Evolutionary conservation across 2,329 filamentous ascomycete species (phyloP), one percentile per base, ranked within the genome.

Genomic region (Arthrobotrys sphaeroides): DNA sequence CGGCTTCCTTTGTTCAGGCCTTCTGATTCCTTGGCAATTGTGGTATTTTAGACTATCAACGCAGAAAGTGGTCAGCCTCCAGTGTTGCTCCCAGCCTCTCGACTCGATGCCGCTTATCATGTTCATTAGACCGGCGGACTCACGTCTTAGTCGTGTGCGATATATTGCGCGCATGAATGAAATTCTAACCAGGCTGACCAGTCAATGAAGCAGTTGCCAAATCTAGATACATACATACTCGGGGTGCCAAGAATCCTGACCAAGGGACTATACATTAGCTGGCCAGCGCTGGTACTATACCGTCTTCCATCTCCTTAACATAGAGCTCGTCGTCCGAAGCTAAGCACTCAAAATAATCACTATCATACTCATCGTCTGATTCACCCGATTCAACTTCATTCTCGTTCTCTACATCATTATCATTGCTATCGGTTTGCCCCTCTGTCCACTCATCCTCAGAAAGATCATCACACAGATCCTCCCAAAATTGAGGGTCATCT

Each of bases 1-100:
- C 31, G 31, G 51, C 5, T 36, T 20, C 28, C 51, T 31, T 31
- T 10, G 31, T 33, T 53, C 43, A 31, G 33, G 16, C n/a, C 47
- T 33, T 7, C 49, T 55, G 49, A 55, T 55, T 22, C 16, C 49
- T 55, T 38, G 49, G 49, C 28, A 36, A 16, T 22, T 55, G 49
- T 55, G 49, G 49, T 24, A 55, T 55, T 55, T 55, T 36, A n/a
- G 13, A 5, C 16, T 6, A 18, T 7, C 40, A 43, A 43, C 40
- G n/a, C 40, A 22, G 12, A 43, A 33, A n/a, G n/a, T n/a, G n/a
- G n/a, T n/a, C n/a, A n/a, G n/a, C n/a, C n/a, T n/a, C n/a, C n/a
- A n/a, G n/a, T n/a, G n/a, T n/a, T n/a, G n/a, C n/a, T n/a, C n/a
- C n/a, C n/a, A n/a, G n/a, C n/a, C n/a, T n/a, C n/a, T n/a, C n/a